phyloP scores from a whole-genome alignment of 192 early-diverging fungal species.

The Hyaloraphidium curvatum region DNA sequence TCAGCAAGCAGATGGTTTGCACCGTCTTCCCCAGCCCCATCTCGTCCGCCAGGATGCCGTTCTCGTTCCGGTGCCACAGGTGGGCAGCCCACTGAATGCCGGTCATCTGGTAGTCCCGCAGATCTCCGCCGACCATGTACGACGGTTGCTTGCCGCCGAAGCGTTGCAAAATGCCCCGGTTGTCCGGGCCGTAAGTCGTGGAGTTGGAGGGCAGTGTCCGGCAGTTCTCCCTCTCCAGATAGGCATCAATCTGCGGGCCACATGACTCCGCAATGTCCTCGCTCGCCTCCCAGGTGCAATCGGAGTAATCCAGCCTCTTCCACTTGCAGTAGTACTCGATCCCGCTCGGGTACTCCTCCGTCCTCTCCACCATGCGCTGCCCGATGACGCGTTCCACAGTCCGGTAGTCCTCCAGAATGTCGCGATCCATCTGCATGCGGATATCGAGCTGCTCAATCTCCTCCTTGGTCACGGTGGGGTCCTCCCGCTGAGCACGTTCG shows the following conservation, averaged over 20 bases:
- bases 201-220: constrained; percentile 47
- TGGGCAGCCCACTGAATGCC: constrained; percentile 95
- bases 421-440: constrained; percentile 57
- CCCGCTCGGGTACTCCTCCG: constrained; percentile 17
- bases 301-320: constrained; percentile 67
- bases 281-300: constrained; percentile 76
- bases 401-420: constrained; percentile 60
- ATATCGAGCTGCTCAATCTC: constrained; percentile 80
- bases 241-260: constrained; percentile 74
- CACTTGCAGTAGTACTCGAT: constrained; percentile 89
- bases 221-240: constrained; percentile 54
- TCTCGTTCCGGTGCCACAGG: constrained; percentile 85
- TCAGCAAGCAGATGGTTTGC: constrained; percentile 86
- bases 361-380: constrained; percentile 11
- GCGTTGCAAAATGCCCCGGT: constrained; percentile 26
- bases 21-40: constrained; percentile 87
- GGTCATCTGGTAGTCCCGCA: constrained; percentile 88
- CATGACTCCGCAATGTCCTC: constrained; percentile 43
- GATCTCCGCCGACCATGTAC: constrained; percentile 64
- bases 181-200: constrained; percentile 25
- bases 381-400: constrained; percentile 80
- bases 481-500: constrained; percentile 31
- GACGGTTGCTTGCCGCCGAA: constrained; percentile 73
- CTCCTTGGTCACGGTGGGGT: constrained; percentile 55
- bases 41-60: constrained; percentile 95